A percentile compares a stretch with the other conserved stretches of the same genome.
Evolutionary conservation across 768 basidiomycete species (phyloP).

Genomic region (Amanita inopinata): DNA sequence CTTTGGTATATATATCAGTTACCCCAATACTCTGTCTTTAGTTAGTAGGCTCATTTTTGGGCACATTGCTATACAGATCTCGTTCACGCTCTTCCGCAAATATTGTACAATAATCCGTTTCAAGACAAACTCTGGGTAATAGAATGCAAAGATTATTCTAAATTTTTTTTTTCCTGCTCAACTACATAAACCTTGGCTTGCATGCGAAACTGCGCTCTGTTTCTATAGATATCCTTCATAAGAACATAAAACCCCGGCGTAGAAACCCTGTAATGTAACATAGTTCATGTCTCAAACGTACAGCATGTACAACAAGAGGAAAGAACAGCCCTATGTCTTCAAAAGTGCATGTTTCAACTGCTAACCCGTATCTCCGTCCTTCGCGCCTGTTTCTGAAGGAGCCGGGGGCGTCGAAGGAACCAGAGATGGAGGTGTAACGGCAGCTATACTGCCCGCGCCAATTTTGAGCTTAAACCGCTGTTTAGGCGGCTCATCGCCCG

Average conservation of each 20-base stretch:
- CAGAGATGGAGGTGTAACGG: conserved; percentile 9
- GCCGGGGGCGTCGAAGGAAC: conserved; percentile 21
- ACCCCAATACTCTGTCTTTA: conserved; percentile 9
- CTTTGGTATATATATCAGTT: conserved; percentile 10
- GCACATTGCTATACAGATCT: conserved; percentile 5
- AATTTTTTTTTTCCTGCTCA: no score
- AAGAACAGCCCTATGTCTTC: neutral
- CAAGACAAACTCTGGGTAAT: neutral
- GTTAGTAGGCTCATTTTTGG: conserved; percentile 3
- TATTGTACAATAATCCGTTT: conserved; percentile 2
- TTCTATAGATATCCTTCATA: no score
- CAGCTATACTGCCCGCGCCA: neutral
- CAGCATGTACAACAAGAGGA: neutral
- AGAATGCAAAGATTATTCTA: conserved; percentile 5
- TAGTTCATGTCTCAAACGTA: neutral
- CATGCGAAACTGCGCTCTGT: no score
- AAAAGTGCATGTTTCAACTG: conserved; percentile 7
- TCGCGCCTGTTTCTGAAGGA: conserved; percentile 55
- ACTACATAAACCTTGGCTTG: no score
- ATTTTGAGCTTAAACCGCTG: conserved; percentile 10
- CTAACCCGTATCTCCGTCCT: conserved; percentile 71
- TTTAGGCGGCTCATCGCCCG: conserved; percentile 7
- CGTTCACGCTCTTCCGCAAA: conserved; percentile 3
- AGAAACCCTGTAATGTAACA: conserved; percentile 1
- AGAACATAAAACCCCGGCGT: no score